Evolutionary conservation across 2,329 filamentous ascomycete species (phyloP), one percentile per base, ranked within the genome.

Genomic region (Epichloe gansuensis): DNA sequence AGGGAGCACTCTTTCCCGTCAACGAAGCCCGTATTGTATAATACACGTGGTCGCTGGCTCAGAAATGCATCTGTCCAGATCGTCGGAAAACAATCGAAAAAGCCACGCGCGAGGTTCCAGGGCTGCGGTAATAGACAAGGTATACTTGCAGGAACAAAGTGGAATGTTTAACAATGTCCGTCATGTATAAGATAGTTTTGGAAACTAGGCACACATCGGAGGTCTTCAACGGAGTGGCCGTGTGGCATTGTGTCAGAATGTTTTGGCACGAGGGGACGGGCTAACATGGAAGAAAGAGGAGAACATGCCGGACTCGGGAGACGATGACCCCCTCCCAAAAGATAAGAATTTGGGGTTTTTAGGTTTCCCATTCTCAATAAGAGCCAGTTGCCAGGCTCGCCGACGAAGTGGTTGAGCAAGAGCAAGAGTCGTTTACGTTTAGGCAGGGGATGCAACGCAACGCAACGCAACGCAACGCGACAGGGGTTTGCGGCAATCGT

Each of bases 401-500:
- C 13, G 17, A 23, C 31, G 6, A 37, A 31, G 15, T 34, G 8
- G 34, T 31, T 5, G 34, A 31, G n/a, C 34, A n/a, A n/a, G 46
- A 21, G 17, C 3, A 46, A 47, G 38, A 42, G 31, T 41, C 7
- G n/a, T 35, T 13, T n/a, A 13, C 17, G n/a, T 35, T 13, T n/a
- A 21, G 34, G 46, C 23, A 48, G 9, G 28, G 39, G 52, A 48
- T 56, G 58, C 51, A 57, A 58, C 55, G 34, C 13, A 17, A 38
- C 17, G 17, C 17, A 21, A 21, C 17, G 17, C 17, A 17, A 17
- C 17, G 58, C 51, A 57, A 58, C 55, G 34, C 13, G 12, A 38
- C 46, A 62, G 56, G 55, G 56, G 56, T 58, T 57, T 59, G 55
- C 54, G 52, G 56, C 59, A 48, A 62, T 71, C 70, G 64, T 69